Conservation (phyloP, 2,329 filamentous ascomycete genomes). For the Didymella pinodella region DNA sequence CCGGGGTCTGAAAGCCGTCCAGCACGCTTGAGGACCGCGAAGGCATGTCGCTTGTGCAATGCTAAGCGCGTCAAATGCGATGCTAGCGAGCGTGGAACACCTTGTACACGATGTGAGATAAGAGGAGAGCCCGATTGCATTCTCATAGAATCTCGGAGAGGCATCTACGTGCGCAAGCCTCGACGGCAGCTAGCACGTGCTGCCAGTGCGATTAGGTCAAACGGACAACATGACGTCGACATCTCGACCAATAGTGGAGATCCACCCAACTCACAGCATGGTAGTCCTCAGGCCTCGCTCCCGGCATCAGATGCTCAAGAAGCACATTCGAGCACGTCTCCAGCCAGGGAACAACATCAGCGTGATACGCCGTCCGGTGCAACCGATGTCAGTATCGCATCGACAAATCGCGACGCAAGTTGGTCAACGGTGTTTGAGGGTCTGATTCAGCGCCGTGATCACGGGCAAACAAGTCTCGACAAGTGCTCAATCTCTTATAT, state of each 20-base stretch:
- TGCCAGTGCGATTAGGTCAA: not conserved
- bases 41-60: constrained; percentile 19
- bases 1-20: not conserved
- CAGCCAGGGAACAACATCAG: not conserved
- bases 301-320: not conserved
- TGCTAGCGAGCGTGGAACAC: constrained; percentile 15
- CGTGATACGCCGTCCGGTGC: not conserved
- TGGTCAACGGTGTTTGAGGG: constrained; percentile 18
- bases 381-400: not conserved
- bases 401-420: constrained; percentile 4
- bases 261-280: not conserved
- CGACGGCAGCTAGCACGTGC: constrained; percentile 2
- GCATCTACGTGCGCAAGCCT: constrained; percentile 17
- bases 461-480: constrained; percentile 2
- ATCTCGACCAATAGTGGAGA: not conserved
- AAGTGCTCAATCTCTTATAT: constrained; percentile 13
- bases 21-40: constrained; percentile 12
- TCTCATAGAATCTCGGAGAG: constrained; percentile 15
- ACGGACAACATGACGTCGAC: not conserved
- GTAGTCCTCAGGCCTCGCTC: not conserved
- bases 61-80: constrained; percentile 19
- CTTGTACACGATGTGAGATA: constrained; percentile 13
- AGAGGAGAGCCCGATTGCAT: constrained; percentile 8
- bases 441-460: not conserved
- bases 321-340: not conserved